Evolutionary conservation across 2,329 filamentous ascomycete species (phyloP), one percentile per base, ranked within the genome.

Genomic region (Corinectria fuckeliana): DNA sequence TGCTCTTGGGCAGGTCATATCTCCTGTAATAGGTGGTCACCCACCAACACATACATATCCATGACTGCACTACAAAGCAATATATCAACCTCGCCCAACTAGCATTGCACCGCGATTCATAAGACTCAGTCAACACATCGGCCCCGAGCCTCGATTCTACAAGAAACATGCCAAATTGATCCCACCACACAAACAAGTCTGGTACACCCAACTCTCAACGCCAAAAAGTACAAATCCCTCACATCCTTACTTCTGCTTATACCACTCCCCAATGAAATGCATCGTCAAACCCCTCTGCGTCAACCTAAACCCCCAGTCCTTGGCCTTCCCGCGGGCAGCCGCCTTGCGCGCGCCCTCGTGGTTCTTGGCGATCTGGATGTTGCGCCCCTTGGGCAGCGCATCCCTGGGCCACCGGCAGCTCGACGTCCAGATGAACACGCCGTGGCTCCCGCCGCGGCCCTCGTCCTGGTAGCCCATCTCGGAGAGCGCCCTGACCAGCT

Each of bases 261-360:
- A 65, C 58, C 62, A 67, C 18, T 48, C 3, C 36, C 47, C 50
- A 18, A 67, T 7, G 14, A 64, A 52, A 7, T 47, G 42, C 41
- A 53, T 62, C 2, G 61, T 60, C 18, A 67, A 26, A 0, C 55
- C 50, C 13, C 56, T 61, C 34, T 42, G 23, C 14, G 5, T 30
- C 5, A 58, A 28, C 16, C 42, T 41, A 11, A 32, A 23, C 7
- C 56, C 45, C 62, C 60, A 64, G 10, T 57, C 47, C 32, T 41
- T 56, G 5, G 42, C 34, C 47, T 62, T 63, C 2, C 53, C 47
- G 5, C 50, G 36, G 3, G 50, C 36, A n/a, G 38, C 62, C 4
- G 16, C 36, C 30, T 26, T 34, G 16, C 36, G 49, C 14, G 18
- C 18, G 3, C 58, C 61, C 8, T 55, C 62, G 16, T 67, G 63